Evolutionary conservation across 257 asterid species (phyloP).

Genomic region (Petunia axillaris): DNA sequence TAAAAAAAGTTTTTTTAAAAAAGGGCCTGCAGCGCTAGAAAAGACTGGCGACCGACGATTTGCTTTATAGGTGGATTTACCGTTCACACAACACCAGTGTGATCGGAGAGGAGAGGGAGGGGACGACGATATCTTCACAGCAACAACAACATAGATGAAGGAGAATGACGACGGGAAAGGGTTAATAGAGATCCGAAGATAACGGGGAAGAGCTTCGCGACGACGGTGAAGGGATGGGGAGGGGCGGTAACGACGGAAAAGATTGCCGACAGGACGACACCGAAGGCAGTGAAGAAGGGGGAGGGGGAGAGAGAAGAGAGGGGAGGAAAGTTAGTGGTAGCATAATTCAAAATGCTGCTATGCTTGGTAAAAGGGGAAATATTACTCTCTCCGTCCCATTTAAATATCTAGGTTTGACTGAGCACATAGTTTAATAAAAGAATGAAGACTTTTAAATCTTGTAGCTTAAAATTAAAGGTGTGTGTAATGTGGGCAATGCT

Average conservation of each 20-base stretch:
- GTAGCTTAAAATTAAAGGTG: too few species aligned
- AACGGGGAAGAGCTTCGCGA: background rate
- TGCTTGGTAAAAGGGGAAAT: background rate
- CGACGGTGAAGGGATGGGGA: background rate
- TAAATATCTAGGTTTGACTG: background rate
- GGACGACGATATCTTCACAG: background rate
- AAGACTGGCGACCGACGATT: background rate
- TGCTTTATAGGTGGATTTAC: background rate
- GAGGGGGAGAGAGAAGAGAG: background rate
- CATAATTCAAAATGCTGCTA: background rate
- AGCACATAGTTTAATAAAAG: too few species aligned
- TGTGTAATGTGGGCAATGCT: too few species aligned
- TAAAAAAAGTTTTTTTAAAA: too few species aligned
- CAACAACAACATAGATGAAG: background rate
- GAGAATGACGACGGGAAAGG: background rate
- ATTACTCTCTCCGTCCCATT: background rate
- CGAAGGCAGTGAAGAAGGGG: background rate
- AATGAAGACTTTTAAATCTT: too few species aligned
- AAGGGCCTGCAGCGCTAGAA: too few species aligned
- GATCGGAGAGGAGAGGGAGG: background rate
- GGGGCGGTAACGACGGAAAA: background rate
- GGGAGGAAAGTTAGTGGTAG: background rate
- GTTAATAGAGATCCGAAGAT: too few species aligned
- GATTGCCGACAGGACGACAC: background rate
- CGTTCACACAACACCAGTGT: background rate